Conservation (phyloP, 2,329 filamentous ascomycete species). For the Pleomassaria siparia region DNA sequence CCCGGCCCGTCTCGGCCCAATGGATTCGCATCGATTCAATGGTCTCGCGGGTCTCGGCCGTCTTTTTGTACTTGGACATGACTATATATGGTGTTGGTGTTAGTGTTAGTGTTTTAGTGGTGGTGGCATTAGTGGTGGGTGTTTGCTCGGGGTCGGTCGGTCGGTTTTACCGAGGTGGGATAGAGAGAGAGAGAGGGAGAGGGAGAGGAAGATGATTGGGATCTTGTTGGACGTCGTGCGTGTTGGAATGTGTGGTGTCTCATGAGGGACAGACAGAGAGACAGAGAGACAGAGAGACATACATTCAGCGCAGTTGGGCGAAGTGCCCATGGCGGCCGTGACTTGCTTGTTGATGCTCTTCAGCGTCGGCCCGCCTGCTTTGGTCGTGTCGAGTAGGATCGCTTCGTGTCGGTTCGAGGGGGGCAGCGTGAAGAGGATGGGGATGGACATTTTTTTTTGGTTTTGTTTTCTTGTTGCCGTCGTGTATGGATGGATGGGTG, state of each 20-base stretch:
- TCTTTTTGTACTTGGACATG: constrained; percentile 38
- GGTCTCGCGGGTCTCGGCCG: constrained; percentile 18
- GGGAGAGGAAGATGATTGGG: too few species aligned
- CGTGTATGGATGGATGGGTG: too few species aligned
- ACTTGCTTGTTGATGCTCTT: constrained; percentile 38
- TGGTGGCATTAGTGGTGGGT: neutral
- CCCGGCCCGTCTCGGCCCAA: constrained; percentile 31
- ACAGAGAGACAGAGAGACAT: constrained; percentile 7
- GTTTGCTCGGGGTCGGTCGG: neutral
- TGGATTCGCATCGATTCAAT: constrained; percentile 36
- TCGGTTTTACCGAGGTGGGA: neutral
- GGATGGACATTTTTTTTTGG: constrained; percentile 29
- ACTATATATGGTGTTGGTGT: constrained; percentile 12
- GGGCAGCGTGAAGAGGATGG: constrained; percentile 38
- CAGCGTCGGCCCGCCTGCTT: constrained; percentile 18
- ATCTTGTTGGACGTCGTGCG: too few species aligned
- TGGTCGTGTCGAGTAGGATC: constrained; percentile 25
- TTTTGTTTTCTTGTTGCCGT: too few species aligned
- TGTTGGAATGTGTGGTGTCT: too few species aligned
- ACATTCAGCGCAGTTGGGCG: constrained; percentile 37
- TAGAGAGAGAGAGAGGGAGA: neutral
- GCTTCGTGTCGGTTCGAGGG: constrained; percentile 37
- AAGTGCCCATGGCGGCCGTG: constrained; percentile 20
- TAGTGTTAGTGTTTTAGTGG: neutral
- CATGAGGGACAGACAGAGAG: neutral